Evolutionary conservation across 2,329 filamentous ascomycete genomes (phyloP).

Genomic region (Westerdykella sp.): DNA sequence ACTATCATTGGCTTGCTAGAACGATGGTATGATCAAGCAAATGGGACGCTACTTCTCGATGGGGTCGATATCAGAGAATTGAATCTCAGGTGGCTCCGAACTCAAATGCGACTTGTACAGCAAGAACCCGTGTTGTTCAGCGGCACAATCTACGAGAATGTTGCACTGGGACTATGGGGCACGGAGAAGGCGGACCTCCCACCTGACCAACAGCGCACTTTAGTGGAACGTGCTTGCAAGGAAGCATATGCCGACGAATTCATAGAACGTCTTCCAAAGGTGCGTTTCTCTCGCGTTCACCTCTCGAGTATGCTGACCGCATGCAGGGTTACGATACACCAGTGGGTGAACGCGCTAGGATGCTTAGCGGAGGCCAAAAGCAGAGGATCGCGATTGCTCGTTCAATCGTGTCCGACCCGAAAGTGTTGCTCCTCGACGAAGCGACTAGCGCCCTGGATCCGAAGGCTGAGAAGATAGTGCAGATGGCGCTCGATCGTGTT

Average conservation of each 20-base stretch:
- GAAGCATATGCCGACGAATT: constrained; percentile 97
- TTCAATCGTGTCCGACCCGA: constrained; percentile 81
- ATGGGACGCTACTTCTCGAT: constrained; percentile 22
- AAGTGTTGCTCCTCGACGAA: constrained; percentile 84
- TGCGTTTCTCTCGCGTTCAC: constrained; percentile 25
- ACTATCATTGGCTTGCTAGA: constrained; percentile 88
- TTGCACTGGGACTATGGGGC: constrained; percentile 70
- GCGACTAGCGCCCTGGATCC: constrained; percentile 89
- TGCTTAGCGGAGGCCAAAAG: constrained; percentile 90
- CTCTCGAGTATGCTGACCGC: constrained; percentile 3
- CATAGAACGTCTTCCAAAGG: constrained; percentile 54
- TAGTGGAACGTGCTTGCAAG: constrained; percentile 73
- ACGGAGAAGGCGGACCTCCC: constrained; percentile 51
- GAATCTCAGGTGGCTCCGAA: constrained; percentile 84
- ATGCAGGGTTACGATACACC: constrained; percentile 87
- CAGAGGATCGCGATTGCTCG: constrained; percentile 91
- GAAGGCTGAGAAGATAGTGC: constrained; percentile 88
- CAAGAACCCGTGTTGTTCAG: constrained; percentile 89
- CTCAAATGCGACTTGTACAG: constrained; percentile 83
- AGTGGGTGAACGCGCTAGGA: constrained; percentile 84
- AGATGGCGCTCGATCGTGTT: constrained; percentile 82
- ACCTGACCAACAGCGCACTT: constrained; percentile 57
- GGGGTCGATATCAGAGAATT: constrained; percentile 63
- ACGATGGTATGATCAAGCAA: constrained; percentile 41
- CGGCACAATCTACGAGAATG: constrained; percentile 82